Base-by-base conservation (phyloP, 129 eudicot genomes). In the Pittosporum tobira region DNA sequence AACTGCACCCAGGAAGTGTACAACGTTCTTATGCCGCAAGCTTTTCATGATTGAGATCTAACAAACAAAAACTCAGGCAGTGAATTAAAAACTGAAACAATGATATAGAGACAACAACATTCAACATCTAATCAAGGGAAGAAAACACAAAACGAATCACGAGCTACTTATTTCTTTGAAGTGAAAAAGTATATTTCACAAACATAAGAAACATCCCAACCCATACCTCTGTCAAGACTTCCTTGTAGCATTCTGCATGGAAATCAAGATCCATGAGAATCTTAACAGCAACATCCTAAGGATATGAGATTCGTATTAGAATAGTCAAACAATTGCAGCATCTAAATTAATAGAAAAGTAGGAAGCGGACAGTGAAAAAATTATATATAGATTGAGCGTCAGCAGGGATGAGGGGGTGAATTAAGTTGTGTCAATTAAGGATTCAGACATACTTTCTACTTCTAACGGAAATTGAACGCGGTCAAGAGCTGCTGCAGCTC, bases 231-330 rank as follows among this genome's bases (percentile, higher is more conserved):
- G 78, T 75, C 28, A 87, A 45, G 79, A 87, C 83, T 63, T 87
- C 96, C 56, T 78, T 83, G 63, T 75, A 72, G 37, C 83, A 61
- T 61, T 83, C 96, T 4, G 83, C 81, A 75, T 79, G 88, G 55
- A 87, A 80, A 61, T 87, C 96, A 73, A 79, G 93, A 61, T 87
- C 96, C 83, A 83, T 77, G 73, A 87, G 93, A 61, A 87, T 83
- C 72, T 87, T 87, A 45, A 87, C 96, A 5, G 96, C 96, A 69
- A 87, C 96, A 57, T 87, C 96, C 96, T 87, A 75, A 54, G 71
- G 72, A 57, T 43, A 57, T 23, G 8, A 15, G 12, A 11, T 2
- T 31, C 9, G 38, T 31, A 5, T 31, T 31, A 19, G 5, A 54
- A 5, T 2, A 2, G 31, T 54, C 42, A 27, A 25, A 5, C 6